Evolutionary conservation across 768 basidiomycete species (phyloP).

Genomic region (Lentinula sp.): DNA sequence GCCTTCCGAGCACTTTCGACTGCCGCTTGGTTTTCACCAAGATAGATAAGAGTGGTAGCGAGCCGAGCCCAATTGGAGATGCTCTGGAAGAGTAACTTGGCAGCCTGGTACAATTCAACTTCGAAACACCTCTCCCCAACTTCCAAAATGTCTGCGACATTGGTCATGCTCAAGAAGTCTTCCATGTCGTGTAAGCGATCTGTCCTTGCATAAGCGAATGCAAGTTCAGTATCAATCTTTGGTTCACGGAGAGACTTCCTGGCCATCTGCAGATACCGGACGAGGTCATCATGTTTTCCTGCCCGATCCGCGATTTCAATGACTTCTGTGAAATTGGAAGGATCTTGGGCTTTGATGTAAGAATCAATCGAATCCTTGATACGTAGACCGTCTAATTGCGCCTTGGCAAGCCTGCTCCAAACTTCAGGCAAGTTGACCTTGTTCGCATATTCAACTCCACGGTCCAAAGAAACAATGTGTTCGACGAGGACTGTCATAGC

Average conservation of each 20-base stretch:
- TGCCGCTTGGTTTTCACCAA: conserved; percentile 96
- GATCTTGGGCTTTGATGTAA: conserved; percentile 96
- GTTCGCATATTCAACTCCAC: conserved; percentile 91
- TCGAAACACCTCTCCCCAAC: conserved; percentile 99
- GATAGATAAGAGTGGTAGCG: conserved; percentile 96
- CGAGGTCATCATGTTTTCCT: conserved; percentile 88
- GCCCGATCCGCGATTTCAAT: conserved; percentile 95
- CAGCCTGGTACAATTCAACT: conserved; percentile 95
- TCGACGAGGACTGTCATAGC: conserved; percentile 98
- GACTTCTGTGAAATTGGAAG: conserved; percentile 89
- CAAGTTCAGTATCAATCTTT: conserved; percentile 95
- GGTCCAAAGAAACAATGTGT: conserved; percentile 96
- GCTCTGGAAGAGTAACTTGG: conserved; percentile 90
- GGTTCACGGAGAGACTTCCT: conserved; percentile 95
- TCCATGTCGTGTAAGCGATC: conserved; percentile 99
- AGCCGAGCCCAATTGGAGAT: conserved; percentile 99
- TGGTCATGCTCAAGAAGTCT: conserved; percentile 97
- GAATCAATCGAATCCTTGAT: conserved; percentile 99
- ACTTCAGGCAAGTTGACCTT: conserved; percentile 96
- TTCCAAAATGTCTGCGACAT: conserved; percentile 93
- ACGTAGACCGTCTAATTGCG: conserved; percentile 94
- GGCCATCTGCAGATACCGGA: conserved; percentile 97
- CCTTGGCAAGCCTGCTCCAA: conserved; percentile 97
- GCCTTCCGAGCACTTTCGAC: conserved; percentile 99
- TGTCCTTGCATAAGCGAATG: conserved; percentile 97